Conservation (phyloP, 257 asterid species). For the Solanum peruvianum region DNA sequence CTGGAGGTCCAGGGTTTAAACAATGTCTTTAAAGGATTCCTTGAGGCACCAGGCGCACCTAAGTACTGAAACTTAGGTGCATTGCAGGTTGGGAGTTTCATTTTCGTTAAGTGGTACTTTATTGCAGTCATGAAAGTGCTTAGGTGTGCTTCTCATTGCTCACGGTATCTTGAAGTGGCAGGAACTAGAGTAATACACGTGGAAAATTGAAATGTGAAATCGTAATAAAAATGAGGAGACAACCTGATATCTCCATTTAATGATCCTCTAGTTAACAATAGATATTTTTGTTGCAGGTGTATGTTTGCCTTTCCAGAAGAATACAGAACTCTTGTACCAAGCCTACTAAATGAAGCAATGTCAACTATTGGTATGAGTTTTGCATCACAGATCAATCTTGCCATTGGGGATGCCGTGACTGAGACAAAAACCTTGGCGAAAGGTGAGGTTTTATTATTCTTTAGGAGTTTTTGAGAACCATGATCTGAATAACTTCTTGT, state of each 20-base stretch:
- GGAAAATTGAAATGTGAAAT: not conserved
- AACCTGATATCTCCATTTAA: not conserved
- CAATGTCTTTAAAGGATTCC: not conserved
- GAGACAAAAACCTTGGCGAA: slow-evolving; percentile 88
- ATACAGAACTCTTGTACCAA: slow-evolving; percentile 75
- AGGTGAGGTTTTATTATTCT: slow-evolving; percentile 31
- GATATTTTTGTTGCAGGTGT: slow-evolving; percentile 48
- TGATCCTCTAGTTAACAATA: not conserved
- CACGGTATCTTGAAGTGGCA: not conserved
- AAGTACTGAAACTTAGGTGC: not conserved
- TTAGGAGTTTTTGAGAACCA: not conserved
- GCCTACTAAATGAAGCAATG: slow-evolving; percentile 71
- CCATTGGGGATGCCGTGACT: slow-evolving; percentile 81
- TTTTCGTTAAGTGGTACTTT: not conserved
- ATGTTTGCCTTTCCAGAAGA: slow-evolving; percentile 89
- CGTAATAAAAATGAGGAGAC: not conserved
- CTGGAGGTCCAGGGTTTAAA: not conserved
- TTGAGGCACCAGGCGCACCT: not conserved
- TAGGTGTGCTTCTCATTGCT: not conserved
- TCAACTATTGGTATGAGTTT: slow-evolving; percentile 56
- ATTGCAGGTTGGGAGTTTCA: not conserved
- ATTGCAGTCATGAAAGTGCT: not conserved
- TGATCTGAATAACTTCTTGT: not conserved
- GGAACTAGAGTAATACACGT: not conserved
- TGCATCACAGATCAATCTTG: slow-evolving; percentile 78